These are phyloP conservation scores for Limonium bicolor DNA, from an alignment of 148 eudicot species.

Conservation along the genomic window DNA sequence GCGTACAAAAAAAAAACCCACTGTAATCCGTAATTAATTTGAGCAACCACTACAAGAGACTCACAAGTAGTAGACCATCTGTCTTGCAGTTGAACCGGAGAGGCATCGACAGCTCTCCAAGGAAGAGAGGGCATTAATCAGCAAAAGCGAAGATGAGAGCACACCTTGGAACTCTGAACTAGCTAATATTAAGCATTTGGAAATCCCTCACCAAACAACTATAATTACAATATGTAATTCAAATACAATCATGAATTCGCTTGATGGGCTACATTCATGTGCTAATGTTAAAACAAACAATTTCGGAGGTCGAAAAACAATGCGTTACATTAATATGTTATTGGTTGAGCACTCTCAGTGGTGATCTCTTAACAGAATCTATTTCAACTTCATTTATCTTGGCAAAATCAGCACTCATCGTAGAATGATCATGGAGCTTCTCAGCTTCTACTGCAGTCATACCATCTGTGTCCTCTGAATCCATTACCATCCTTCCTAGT, in stretches of 20 bases:
- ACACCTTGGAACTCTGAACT: not conserved
- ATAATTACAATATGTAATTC: not conserved
- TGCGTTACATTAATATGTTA: constrained; percentile 6
- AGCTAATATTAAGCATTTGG: not conserved
- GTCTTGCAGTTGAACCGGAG: too few relatives aligned
- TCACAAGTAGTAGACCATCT: too few relatives aligned
- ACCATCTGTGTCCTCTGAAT: constrained; percentile 7
- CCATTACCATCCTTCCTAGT: constrained; percentile 18
- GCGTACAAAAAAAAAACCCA: too few relatives aligned
- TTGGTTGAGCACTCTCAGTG: constrained; percentile 28
- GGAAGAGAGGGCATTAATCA: too few relatives aligned
- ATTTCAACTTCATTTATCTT: constrained; percentile 16
- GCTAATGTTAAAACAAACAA: not conserved
- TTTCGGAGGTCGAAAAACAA: not conserved
- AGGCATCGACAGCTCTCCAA: too few relatives aligned
- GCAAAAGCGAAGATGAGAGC: too few relatives aligned
- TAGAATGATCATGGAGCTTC: not conserved
- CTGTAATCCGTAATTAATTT: too few relatives aligned
- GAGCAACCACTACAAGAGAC: too few relatives aligned
- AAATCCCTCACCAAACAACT: not conserved
- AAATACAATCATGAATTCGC: not conserved
- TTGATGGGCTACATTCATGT: not conserved
- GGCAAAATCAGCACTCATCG: not conserved
- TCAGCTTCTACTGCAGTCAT: not conserved
- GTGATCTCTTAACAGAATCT: constrained; percentile 21